A percentile compares a stretch with the other conserved stretches of the same genome.
These are phyloP conservation scores for Zoysia matrella DNA, from an alignment of 202 grass and related monocot species.

Conservation along the genomic window DNA sequence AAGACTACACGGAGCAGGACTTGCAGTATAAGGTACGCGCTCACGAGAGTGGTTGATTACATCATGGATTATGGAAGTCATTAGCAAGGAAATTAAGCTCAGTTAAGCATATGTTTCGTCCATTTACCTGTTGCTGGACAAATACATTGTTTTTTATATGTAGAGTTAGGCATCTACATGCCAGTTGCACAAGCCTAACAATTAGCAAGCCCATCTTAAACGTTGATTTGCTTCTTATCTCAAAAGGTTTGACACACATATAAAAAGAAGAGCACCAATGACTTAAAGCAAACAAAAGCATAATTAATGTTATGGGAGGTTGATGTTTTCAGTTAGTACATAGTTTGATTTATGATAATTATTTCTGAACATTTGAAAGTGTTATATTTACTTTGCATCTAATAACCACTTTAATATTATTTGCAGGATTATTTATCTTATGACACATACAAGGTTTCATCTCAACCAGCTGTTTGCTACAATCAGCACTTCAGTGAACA, in stretches of 20 bases:
- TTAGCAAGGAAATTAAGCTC: background rate
- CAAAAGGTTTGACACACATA: conserved; percentile 2
- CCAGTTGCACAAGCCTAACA: no score
- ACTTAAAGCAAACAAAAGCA: conserved; percentile 2
- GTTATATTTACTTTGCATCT: conserved; percentile 1
- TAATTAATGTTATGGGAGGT: conserved; percentile 7
- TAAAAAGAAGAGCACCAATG: background rate
- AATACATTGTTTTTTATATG: conserved; percentile 4
- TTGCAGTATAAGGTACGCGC: conserved; percentile 57
- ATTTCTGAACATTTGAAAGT: background rate
- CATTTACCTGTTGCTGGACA: background rate
- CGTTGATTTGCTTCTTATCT: background rate
- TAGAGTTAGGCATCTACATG: no score
- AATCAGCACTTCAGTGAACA: conserved; percentile 62
- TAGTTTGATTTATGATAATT: background rate
- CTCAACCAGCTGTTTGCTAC: conserved; percentile 62
- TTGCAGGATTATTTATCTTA: conserved; percentile 49
- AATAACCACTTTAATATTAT: background rate
- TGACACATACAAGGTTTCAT: conserved; percentile 50
- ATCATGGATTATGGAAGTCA: background rate
- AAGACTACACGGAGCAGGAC: conserved; percentile 51
- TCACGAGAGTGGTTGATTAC: background rate
- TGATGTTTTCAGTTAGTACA: conserved; percentile 24
- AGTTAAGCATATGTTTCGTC: background rate
- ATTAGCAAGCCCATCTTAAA: background rate